Conservation (phyloP, 176 grass and related monocot species). For the Carex pumila region DNA sequence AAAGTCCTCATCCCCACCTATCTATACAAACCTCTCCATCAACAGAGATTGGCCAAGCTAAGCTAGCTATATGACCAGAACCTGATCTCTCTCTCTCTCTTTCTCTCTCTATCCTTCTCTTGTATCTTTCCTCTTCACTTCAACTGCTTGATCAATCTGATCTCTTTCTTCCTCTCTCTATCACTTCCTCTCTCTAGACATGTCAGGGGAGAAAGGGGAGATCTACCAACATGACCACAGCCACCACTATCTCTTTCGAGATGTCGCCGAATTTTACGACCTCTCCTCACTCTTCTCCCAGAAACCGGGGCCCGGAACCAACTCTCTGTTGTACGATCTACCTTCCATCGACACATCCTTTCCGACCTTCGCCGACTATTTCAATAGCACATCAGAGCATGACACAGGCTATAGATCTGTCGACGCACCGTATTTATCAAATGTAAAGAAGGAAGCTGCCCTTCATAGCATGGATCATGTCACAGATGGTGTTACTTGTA, state of each 20-base stretch:
- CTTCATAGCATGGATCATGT: neutral
- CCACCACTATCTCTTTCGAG: neutral
- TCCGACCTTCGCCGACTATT: neutral
- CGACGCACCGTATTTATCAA: neutral
- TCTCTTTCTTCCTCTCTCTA: neutral
- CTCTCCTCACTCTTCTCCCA: conserved; percentile 59
- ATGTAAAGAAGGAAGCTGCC: neutral
- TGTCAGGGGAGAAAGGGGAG: conserved; percentile 35
- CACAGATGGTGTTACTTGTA: neutral
- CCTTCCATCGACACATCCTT: conserved; percentile 3
- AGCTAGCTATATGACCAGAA: neutral
- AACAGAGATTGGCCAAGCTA: neutral
- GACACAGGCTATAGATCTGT: conserved; percentile 33
- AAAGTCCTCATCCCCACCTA: conserved; percentile 27
- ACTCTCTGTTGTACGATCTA: conserved; percentile 20
- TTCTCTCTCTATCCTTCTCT: neutral
- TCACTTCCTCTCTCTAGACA: conserved; percentile 11
- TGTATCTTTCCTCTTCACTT: conserved; percentile 21
- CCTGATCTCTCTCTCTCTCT: conserved; percentile 15
- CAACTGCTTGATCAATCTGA: conserved; percentile 6
- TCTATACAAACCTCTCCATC: conserved; percentile 19
- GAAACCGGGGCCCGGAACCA: conserved; percentile 17
- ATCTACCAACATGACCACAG: neutral
- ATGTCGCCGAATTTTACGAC: conserved; percentile 44
- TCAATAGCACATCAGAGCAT: conserved; percentile 32